Percentiles rank a stretch among this genome's conserved stretches.
Evolutionary conservation across 139 green algal genomes (phyloP).

Genomic region (Eudorina sp.): DNA sequence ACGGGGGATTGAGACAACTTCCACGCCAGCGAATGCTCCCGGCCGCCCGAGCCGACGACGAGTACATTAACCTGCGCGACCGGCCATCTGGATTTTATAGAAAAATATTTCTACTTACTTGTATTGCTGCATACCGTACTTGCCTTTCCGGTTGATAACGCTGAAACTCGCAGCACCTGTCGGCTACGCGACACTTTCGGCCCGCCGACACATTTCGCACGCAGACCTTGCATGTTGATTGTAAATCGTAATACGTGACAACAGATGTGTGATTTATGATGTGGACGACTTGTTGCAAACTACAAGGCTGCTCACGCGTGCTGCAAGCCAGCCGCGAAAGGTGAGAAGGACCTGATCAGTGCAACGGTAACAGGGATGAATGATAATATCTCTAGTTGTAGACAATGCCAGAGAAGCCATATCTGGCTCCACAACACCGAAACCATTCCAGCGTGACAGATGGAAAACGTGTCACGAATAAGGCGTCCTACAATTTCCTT

Average conservation of each 20-base stretch:
- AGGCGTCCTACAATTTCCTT: no score
- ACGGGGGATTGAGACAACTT: conserved; percentile 82
- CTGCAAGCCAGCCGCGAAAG: no score
- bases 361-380: no score
- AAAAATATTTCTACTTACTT: not conserved
- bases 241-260: no score
- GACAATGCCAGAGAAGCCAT: no score
- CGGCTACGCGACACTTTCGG: not conserved
- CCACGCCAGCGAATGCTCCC: conserved; percentile 94
- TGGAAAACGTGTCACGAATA: not conserved
- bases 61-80: conserved; percentile 83
- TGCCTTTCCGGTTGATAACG: not conserved
- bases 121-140: not conserved
- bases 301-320: no score
- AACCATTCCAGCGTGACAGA: conserved; percentile 20
- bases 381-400: no score
- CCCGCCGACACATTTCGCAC: not conserved
- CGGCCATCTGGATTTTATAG: no score
- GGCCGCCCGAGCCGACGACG: conserved; percentile 87
- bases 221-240: conserved; percentile 10
- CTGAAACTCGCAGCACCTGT: not conserved
- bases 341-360: no score
- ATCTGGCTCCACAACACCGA: not conserved
- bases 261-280: no score
- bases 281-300: no score